Evolutionary conservation across 2,329 filamentous ascomycete genomes (phyloP).

Genomic region (Colletotrichum melonis): DNA sequence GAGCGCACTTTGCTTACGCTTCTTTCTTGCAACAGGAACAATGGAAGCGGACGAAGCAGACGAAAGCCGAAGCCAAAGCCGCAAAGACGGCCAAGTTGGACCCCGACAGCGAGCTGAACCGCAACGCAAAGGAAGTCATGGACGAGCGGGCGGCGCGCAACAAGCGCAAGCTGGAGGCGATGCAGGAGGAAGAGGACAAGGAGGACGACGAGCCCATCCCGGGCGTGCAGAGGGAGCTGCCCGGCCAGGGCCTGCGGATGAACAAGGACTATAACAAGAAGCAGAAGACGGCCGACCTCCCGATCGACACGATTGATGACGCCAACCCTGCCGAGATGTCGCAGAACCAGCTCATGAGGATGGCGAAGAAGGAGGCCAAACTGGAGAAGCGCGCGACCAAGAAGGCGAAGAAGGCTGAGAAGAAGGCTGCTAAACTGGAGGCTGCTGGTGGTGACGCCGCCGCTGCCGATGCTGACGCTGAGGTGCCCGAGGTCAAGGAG

Average conservation of each 20-base stretch:
- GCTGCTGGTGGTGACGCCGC: slow-evolving; percentile 6
- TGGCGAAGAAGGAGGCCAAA: slow-evolving; percentile 42
- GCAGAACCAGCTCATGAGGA: slow-evolving; percentile 35
- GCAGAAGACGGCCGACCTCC: slow-evolving; percentile 52
- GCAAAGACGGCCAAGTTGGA: slow-evolving; percentile 91
- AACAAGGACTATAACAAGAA: slow-evolving; percentile 67
- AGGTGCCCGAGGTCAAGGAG: slow-evolving; percentile 50
- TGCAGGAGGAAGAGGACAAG: slow-evolving; percentile 60
- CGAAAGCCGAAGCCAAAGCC: slow-evolving; percentile 85
- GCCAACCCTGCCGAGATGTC: slow-evolving; percentile 38
- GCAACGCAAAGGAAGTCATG: slow-evolving; percentile 90
- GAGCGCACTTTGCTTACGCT: slow-evolving; percentile 5
- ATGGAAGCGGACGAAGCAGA: slow-evolving; percentile 96
- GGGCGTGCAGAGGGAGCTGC: slow-evolving; percentile 69
- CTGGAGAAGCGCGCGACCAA: slow-evolving; percentile 61
- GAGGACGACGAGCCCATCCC: slow-evolving; percentile 58
- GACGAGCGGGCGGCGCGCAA: slow-evolving; percentile 77
- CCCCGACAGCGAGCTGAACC: slow-evolving; percentile 84
- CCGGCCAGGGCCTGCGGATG: slow-evolving; percentile 70
- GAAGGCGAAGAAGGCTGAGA: slow-evolving; percentile 47
- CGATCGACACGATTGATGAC: slow-evolving; percentile 33
- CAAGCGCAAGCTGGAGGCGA: slow-evolving; percentile 82
- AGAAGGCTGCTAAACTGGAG: slow-evolving; percentile 39
- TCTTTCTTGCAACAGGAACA: slow-evolving; percentile 72
- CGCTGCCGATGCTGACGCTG: slow-evolving; percentile 48